Evolutionary conservation across 192 early-diverging fungal genomes (phyloP).

Genomic region (Radiomyces spectabilis): DNA sequence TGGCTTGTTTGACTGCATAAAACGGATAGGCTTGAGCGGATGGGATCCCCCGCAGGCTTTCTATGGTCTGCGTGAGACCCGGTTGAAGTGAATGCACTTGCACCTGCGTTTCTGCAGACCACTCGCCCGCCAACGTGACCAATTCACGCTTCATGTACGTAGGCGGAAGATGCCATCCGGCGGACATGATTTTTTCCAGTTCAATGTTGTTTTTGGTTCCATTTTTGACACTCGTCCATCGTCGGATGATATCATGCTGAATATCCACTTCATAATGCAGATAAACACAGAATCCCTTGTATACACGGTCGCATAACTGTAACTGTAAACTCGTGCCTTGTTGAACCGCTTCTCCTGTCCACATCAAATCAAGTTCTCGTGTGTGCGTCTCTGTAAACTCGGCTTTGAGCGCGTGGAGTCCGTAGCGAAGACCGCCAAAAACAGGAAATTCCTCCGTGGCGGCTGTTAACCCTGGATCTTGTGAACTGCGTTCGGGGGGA

Average conservation of each 20-base stretch:
- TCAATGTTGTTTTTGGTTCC: neutral
- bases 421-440: conserved; percentile 16
- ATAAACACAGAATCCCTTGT: neutral
- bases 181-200: conserved; percentile 5
- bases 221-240: neutral
- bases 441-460: conserved; percentile 8
- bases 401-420: neutral
- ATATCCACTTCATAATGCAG: conserved; percentile 5
- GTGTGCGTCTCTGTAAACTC: neutral
- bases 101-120: conserved; percentile 13
- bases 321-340: neutral
- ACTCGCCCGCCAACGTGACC: conserved; percentile 4
- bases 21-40: conserved; percentile 19
- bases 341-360: neutral
- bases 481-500: neutral
- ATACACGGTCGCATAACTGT: neutral
- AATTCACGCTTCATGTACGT: neutral
- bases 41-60: conserved; percentile 9
- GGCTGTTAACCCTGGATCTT: conserved; percentile 11
- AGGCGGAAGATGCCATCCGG: conserved; percentile 16
- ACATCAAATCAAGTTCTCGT: conserved; percentile 11
- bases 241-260: conserved; percentile 3
- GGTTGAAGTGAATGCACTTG: neutral
- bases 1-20: conserved; percentile 3
- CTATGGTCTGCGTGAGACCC: neutral